A percentile compares a stretch with the other conserved stretches of the same genome.
These are phyloP conservation scores for Lantana camara DNA, from an alignment of 257 asterid species.

Conservation along the genomic window DNA sequence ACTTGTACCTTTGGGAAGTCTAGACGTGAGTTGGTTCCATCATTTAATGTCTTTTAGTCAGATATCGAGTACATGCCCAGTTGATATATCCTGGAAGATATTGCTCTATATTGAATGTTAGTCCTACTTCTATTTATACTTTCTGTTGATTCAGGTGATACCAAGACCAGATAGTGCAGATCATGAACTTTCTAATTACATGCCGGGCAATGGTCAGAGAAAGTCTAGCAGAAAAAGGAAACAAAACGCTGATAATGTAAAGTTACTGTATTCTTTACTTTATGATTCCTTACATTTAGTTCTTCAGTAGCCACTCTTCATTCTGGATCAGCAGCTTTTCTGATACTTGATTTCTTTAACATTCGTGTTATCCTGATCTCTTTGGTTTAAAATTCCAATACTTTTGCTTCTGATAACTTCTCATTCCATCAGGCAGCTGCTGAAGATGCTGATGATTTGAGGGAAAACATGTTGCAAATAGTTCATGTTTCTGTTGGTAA, in stretches of 20 bases:
- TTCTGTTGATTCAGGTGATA: conserved; percentile 45
- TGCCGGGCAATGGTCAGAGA: conserved; percentile 33
- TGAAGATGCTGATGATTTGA: conserved; percentile 32
- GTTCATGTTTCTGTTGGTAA: conserved; percentile 35
- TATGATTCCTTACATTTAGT: conserved; percentile 17
- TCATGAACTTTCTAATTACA: conserved; percentile 32
- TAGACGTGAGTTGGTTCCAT: conserved; percentile 49
- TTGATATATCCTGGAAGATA: conserved; percentile 5
- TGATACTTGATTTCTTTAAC: conserved; percentile 22
- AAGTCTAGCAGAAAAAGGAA: conserved; percentile 40
- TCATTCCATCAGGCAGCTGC: conserved; percentile 47
- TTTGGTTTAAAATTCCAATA: conserved; percentile 15
- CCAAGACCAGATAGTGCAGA: conserved; percentile 31
- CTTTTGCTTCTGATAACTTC: conserved; percentile 19
- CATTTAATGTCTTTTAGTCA: conserved; percentile 22
- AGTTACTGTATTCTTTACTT: conserved; percentile 36
- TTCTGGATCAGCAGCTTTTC: conserved; percentile 8
- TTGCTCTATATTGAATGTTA: not conserved
- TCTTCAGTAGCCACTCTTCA: conserved; percentile 7
- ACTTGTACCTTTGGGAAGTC: conserved; percentile 37
- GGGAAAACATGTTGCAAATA: conserved; percentile 30
- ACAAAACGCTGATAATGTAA: conserved; percentile 43
- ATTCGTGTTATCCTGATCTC: conserved; percentile 14
- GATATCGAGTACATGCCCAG: conserved; percentile 16
- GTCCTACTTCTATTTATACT: conserved; percentile 21